These are phyloP conservation scores for Blastomyces parvus DNA, from an alignment of 2,329 filamentous ascomycete genomes.

Conservation along the genomic window DNA sequence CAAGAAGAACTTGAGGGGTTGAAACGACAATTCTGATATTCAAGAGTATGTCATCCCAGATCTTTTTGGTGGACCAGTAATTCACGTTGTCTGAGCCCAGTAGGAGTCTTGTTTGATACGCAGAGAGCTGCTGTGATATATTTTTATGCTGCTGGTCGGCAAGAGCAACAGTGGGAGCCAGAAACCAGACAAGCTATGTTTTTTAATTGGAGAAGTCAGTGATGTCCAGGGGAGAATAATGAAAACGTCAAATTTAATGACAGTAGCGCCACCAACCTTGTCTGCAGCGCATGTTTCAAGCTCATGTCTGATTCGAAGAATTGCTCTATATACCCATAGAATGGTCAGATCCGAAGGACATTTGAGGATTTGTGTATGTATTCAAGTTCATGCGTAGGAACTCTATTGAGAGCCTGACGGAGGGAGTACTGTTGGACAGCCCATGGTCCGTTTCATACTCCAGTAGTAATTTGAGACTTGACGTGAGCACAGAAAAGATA, in stretches of 20 bases:
- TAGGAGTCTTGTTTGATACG: slow-evolving; percentile 51
- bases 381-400: neutral
- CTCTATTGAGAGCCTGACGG: neutral
- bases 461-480: slow-evolving; percentile 6
- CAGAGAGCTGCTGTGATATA: slow-evolving; percentile 51
- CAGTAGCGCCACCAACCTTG: slow-evolving; percentile 44
- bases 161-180: slow-evolving; percentile 59
- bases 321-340: slow-evolving; percentile 41
- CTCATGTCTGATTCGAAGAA: slow-evolving; percentile 58
- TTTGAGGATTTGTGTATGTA: neutral
- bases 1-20: slow-evolving; percentile 63
- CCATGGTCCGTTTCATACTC: neutral
- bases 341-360: slow-evolving; percentile 1
- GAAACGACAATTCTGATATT: slow-evolving; percentile 65
- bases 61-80: slow-evolving; percentile 56
- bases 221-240: neutral
- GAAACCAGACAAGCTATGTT: slow-evolving; percentile 55
- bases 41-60: slow-evolving; percentile 58
- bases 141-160: slow-evolving; percentile 57
- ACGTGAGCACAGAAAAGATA: neutral
- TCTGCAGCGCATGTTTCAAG: slow-evolving; percentile 45
- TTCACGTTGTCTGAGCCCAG: slow-evolving; percentile 61
- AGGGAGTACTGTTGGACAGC: neutral
- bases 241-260: slow-evolving; percentile 14
- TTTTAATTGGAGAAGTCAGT: neutral